A percentile compares a stretch with the other conserved stretches of the same genome.
phyloP scores from a whole-genome alignment of 257 asterid species.

The Buddleja alternifolia region DNA sequence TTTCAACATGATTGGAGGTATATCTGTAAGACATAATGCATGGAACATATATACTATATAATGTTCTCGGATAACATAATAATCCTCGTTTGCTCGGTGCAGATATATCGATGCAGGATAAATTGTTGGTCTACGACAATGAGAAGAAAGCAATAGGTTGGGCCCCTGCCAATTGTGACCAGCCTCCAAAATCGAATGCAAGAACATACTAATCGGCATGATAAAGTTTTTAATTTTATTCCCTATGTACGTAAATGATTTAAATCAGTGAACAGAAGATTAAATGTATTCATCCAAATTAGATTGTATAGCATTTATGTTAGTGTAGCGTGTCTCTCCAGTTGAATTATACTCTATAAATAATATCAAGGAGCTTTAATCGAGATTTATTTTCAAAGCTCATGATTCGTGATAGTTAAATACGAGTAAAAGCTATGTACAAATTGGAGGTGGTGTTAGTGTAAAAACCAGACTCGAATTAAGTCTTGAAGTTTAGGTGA shows the following conservation, averaged over 20 bases:
- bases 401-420: too few relatives aligned
- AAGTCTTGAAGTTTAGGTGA: too few relatives aligned
- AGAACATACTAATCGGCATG: constrained; percentile 32
- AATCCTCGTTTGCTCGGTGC: constrained; percentile 28
- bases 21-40: constrained; percentile 2
- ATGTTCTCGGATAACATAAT: not conserved
- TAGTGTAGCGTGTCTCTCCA: too few relatives aligned
- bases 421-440: too few relatives aligned
- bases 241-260: constrained; percentile 9
- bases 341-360: too few relatives aligned
- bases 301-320: not conserved
- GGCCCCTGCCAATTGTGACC: constrained; percentile 79
- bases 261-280: constrained; percentile 1
- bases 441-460: too few relatives aligned
- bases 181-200: constrained; percentile 48
- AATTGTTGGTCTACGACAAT: constrained; percentile 81
- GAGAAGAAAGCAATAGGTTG: constrained; percentile 86
- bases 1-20: constrained; percentile 93
- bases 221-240: constrained; percentile 15
- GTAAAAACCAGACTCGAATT: too few relatives aligned
- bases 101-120: constrained; percentile 97
- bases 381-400: too few relatives aligned
- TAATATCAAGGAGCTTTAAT: too few relatives aligned
- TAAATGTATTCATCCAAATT: not conserved
- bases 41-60: not conserved